Conservation (phyloP, 2,329 filamentous ascomycete genomes). For the Pyricularia sp. region DNA sequence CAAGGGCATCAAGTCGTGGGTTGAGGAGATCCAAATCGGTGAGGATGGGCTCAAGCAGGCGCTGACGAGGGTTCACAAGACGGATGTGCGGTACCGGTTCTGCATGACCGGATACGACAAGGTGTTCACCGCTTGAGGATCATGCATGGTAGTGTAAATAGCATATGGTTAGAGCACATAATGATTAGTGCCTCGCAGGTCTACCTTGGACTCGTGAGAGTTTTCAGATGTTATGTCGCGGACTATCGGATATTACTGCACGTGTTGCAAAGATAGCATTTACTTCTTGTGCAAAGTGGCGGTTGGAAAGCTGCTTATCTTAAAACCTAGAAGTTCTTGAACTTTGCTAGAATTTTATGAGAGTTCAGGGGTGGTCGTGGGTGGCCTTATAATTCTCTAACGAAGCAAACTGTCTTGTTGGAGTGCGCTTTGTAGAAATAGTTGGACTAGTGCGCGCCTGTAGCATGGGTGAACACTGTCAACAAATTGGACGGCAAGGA, state of each 20-base stretch:
- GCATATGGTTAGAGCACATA: neutral
- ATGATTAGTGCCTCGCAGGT: neutral
- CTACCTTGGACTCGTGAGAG: neutral
- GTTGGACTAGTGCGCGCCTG: no score
- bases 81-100: constrained; percentile 66
- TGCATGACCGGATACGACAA: constrained; percentile 64
- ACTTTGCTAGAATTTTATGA: neutral
- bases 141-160: neutral
- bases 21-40: constrained; percentile 65
- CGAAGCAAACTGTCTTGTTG: neutral
- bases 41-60: constrained; percentile 61
- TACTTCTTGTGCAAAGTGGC: no score
- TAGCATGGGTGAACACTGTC: no score
- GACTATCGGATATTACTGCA: neutral
- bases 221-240: no score
- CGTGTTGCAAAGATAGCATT: neutral
- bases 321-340: neutral
- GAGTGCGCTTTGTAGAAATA: no score
- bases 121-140: constrained; percentile 40
- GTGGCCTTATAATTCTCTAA: neutral
- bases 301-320: no score
- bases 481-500: no score
- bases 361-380: neutral
- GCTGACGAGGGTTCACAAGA: constrained; percentile 59
- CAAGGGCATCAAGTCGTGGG: constrained; percentile 60